These are phyloP conservation scores for Colletotrichum neosansevieriae DNA, from an alignment of 2,329 filamentous ascomycete genomes.

Conservation along the genomic window DNA sequence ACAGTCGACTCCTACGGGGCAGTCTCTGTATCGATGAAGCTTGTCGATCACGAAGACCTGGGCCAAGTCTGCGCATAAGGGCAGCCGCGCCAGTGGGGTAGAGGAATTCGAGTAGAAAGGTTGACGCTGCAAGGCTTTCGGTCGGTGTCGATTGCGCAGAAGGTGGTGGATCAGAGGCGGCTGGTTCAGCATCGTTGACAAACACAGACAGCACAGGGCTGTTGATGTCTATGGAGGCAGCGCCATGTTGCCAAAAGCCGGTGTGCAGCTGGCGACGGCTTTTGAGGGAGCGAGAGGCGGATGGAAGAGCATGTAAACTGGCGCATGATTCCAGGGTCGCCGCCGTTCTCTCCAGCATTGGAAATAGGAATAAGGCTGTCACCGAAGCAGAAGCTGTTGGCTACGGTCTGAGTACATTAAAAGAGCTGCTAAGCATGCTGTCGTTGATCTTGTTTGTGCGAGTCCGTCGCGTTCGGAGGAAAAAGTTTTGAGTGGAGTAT, in stretches of 20 bases:
- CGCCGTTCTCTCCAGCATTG: slow-evolving; percentile 71
- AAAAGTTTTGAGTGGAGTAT: slow-evolving; percentile 36
- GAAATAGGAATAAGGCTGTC: slow-evolving; percentile 43
- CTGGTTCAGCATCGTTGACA: slow-evolving; percentile 40
- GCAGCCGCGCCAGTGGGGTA: slow-evolving; percentile 61
- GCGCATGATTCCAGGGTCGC: slow-evolving; percentile 67
- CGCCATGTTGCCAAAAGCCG: slow-evolving; percentile 68
- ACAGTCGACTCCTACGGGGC: slow-evolving; percentile 41
- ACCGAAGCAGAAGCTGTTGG: slow-evolving; percentile 22
- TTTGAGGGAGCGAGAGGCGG: slow-evolving; percentile 50
- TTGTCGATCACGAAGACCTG: slow-evolving; percentile 39
- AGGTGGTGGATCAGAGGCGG: slow-evolving; percentile 42
- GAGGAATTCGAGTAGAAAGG: slow-evolving; percentile 67
- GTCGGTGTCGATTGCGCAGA: slow-evolving; percentile 39
- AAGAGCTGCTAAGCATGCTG: slow-evolving; percentile 23
- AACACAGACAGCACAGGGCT: slow-evolving; percentile 50
- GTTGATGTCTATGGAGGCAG: slow-evolving; percentile 61
- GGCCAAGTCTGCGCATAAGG: slow-evolving; percentile 54
- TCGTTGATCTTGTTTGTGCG: slow-evolving; percentile 1
- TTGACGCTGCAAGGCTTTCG: slow-evolving; percentile 57
- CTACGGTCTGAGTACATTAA: slow-evolving; percentile 23
- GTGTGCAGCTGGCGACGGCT: slow-evolving; percentile 60
- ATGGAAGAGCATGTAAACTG: slow-evolving; percentile 64
- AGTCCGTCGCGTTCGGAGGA: slow-evolving; percentile 13
- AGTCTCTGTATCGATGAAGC: slow-evolving; percentile 35